Conservation (phyloP, 2,329 filamentous ascomycete genomes). For the Drechslerella stenobrocha region DNA sequence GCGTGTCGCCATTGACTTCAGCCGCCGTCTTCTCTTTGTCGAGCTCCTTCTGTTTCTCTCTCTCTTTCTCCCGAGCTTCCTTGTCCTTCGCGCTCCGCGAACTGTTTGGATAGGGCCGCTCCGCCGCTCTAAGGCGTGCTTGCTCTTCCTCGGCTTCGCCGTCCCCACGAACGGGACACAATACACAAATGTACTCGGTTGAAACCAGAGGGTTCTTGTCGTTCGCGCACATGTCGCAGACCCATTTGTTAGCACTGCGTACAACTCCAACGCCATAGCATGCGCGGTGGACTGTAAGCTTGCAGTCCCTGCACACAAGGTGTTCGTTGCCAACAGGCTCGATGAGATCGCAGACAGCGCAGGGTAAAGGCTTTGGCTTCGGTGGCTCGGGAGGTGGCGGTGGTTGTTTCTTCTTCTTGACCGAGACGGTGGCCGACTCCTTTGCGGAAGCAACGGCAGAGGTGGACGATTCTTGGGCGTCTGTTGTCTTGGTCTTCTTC, state of each 20-base stretch:
- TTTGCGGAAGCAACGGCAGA: conserved; percentile 55
- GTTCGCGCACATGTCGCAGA: conserved; percentile 93
- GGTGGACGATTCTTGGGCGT: conserved; percentile 56
- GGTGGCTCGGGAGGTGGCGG: conserved; percentile 74
- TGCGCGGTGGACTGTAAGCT: conserved; percentile 83
- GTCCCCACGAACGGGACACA: conserved; percentile 75
- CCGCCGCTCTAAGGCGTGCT: conserved; percentile 45
- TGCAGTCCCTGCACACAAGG: conserved; percentile 81
- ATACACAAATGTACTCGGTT: conserved; percentile 77
- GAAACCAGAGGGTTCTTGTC: conserved; percentile 90
- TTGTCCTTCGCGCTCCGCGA: conserved; percentile 88
- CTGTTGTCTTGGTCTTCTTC: conserved; percentile 65
- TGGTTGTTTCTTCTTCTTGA: conserved; percentile 60
- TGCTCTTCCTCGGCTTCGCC: conserved; percentile 63
- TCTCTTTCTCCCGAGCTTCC: conserved; percentile 85
- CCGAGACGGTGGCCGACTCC: conserved; percentile 55
- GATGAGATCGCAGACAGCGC: conserved; percentile 77
- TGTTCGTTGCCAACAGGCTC: conserved; percentile 73
- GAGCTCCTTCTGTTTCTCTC: conserved; percentile 56
- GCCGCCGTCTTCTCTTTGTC: conserved; percentile 75
- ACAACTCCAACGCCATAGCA: conserved; percentile 85
- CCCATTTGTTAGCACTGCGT: conserved; percentile 76
- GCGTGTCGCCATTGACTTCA: conserved; percentile 46
- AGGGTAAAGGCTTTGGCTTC: conserved; percentile 76
- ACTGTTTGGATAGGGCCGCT: conserved; percentile 63